Base-by-base conservation (phyloP, 345 rosid species). In the Salix udensis region DNA sequence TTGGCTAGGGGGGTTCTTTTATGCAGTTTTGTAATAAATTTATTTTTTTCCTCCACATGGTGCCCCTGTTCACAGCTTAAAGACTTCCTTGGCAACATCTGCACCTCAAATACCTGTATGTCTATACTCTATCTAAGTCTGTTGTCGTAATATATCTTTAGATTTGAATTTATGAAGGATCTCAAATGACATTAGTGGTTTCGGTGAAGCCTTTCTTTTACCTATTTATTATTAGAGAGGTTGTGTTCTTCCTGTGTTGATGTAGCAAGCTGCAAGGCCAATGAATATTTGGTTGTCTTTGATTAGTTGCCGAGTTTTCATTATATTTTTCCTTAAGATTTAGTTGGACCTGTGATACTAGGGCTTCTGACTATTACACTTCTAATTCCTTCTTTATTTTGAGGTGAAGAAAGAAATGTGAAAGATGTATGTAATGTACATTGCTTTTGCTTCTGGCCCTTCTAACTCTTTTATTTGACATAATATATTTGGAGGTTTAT, bases 61-160 rank as follows among this genome's bases (percentile, higher is more conserved):
- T 77, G 87, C 91, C 42, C 96, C 93, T 62, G 79, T 82, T 70
- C 89, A 86, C 80, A 88, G 89, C 88, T 84, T 88, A 90, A 96
- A 96, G 89, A 82, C 81, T 76, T 81, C 97, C 78, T 76, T 86
- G 85, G 88, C 88, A 71, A 80, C 87, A 39, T 39, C 94, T 73
- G 84, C 92, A 79, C 74, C 98, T 73, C 98, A 88, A 81, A 70
- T 80, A 70, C 86, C 84, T 74, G 98, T 92, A 91, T 76, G 83
- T 84, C 73, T 64, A 28, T 19, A 66, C 40, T 15, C 23, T 66
- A 30, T 66, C 40, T 66, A 23, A 12, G 40, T 15, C 6, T 66
- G 44, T 66, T 36, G 19, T 66, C 23, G 28, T n/a, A 24, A n/a
- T 58, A n/a, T 58, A 16, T 68, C 7, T 70, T 67, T 78, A 44